Percentiles rank a stretch among this genome's conserved stretches.
phyloP scores from a whole-genome alignment of 345 rosid species.

The Ceriops tagal region DNA sequence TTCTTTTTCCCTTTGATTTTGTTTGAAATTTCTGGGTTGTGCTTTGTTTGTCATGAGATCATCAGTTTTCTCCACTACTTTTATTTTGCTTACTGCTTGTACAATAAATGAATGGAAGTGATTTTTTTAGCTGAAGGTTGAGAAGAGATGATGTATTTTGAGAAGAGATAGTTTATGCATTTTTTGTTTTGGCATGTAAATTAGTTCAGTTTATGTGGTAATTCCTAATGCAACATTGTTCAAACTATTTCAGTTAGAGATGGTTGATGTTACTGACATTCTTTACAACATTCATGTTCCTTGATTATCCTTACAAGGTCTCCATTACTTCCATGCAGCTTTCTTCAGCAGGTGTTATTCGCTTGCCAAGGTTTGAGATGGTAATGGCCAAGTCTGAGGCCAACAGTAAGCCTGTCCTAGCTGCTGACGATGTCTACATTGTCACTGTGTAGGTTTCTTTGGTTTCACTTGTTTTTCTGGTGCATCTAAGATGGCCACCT shows the following conservation, averaged over 20 bases:
- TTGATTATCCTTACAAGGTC: slow-evolving; percentile 20
- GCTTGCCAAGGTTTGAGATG: slow-evolving; percentile 96
- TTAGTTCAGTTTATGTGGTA: neutral
- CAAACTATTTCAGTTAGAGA: neutral
- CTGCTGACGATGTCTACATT: slow-evolving; percentile 78
- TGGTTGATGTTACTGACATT: slow-evolving; percentile 1
- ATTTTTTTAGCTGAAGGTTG: neutral
- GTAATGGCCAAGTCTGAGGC: slow-evolving; percentile 82
- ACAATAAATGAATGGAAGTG: neutral
- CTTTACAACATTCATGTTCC: slow-evolving; percentile 5
- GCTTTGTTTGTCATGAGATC: neutral
- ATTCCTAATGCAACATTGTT: too few relatives aligned
- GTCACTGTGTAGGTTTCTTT: slow-evolving; percentile 65
- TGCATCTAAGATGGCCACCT: slow-evolving; percentile 5
- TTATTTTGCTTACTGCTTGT: neutral
- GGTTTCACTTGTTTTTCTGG: slow-evolving; percentile 10
- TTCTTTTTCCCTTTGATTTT: neutral
- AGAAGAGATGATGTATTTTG: neutral
- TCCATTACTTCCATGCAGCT: slow-evolving; percentile 53
- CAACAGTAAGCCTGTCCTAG: slow-evolving; percentile 84
- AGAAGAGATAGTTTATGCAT: too few relatives aligned
- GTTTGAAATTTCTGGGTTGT: slow-evolving; percentile 1
- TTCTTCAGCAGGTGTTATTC: slow-evolving; percentile 84
- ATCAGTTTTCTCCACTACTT: neutral
- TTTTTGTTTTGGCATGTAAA: neutral